Evolutionary conservation across 176 grass and related monocot species (phyloP), one percentile per base, ranked within the genome.

Genomic region (Panicum miliaceum): DNA sequence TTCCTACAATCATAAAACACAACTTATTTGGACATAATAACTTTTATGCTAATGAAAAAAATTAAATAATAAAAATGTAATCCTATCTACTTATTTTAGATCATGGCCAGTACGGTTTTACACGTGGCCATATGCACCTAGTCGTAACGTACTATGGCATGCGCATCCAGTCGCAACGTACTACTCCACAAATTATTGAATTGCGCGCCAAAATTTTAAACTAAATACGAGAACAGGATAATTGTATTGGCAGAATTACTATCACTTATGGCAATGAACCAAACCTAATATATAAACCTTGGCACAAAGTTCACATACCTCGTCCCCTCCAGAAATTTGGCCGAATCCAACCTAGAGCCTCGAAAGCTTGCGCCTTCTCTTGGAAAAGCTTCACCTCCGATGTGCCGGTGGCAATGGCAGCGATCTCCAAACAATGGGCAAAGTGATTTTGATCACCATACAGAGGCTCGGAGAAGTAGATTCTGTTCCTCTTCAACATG

Each of bases 311-410:
- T 43, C 29, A 51, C 45, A 8, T 51, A 73, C 45, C 70, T 73
- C 4, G 48, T 51, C 45, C 26, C 25, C 47, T 51, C 70, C 70
- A 51, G 13, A 73, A 25, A 73, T 73, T 73, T 7, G 45, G 70
- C 47, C 70, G 70, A 51, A 73, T 50, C 70, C 70, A 73, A 73
- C 70, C 70, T 50, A 73, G 15, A 50, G 45, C 15, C 43, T 73
- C 70, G 1, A 26, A 73, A 50, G 15, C 45, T 7, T 51, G 25
- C 70, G 32, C 18, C 25, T 51, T 73, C 1, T 27, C 7, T 14
- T 73, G 26, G 45, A 50, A 18, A 29, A 25, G 11, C 14, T 64
- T 35, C 57, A 54, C 6, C 19, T 80, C 35, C 0, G 57, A 73
- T 6, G 7, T 73, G n/a, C 57, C 68, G 14, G 46, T 41, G 58